Evolutionary conservation across 768 basidiomycete genomes (phyloP).

Genomic region (Leccinum uliginosum): DNA sequence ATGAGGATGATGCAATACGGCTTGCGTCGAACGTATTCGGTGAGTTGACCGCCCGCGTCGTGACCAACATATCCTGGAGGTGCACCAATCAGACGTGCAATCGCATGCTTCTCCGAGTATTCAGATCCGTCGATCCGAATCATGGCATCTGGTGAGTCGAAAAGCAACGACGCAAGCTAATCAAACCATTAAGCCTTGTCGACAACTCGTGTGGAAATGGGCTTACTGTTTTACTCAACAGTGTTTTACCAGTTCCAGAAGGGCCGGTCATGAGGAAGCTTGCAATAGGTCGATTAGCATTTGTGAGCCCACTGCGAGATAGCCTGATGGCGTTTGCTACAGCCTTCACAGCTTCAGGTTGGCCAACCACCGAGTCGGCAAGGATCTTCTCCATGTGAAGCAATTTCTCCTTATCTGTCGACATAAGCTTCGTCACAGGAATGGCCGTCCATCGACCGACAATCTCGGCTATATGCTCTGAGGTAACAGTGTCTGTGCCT

Average conservation of each 20-base stretch:
- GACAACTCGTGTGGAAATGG: background rate
- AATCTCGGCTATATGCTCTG: conserved; percentile 92
- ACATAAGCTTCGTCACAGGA: conserved; percentile 81
- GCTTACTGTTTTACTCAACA: conserved; percentile 83
- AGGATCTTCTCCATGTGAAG: conserved; percentile 84
- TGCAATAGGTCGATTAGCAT: conserved; percentile 83
- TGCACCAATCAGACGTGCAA: conserved; percentile 63
- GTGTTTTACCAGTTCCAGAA: conserved; percentile 86
- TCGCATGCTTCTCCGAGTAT: conserved; percentile 81
- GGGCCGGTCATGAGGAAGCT: conserved; percentile 93
- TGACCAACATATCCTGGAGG: conserved; percentile 92
- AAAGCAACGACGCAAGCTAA: conserved; percentile 82
- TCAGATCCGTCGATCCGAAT: conserved; percentile 91
- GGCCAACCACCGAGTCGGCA: conserved; percentile 76
- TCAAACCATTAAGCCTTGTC: conserved; percentile 1
- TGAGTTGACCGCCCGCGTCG: conserved; percentile 85
- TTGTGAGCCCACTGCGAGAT: conserved; percentile 90
- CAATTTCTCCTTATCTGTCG: conserved; percentile 88
- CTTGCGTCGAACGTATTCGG: conserved; percentile 88
- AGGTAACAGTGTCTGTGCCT: conserved; percentile 67
- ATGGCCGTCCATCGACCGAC: conserved; percentile 92
- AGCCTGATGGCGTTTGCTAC: conserved; percentile 92
- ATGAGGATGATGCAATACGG: conserved; percentile 85
- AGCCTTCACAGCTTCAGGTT: conserved; percentile 85
- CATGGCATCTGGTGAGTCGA: conserved; percentile 89